Evolutionary conservation across 148 eudicot genomes (phyloP).

Genomic region (Cornus suecica): DNA sequence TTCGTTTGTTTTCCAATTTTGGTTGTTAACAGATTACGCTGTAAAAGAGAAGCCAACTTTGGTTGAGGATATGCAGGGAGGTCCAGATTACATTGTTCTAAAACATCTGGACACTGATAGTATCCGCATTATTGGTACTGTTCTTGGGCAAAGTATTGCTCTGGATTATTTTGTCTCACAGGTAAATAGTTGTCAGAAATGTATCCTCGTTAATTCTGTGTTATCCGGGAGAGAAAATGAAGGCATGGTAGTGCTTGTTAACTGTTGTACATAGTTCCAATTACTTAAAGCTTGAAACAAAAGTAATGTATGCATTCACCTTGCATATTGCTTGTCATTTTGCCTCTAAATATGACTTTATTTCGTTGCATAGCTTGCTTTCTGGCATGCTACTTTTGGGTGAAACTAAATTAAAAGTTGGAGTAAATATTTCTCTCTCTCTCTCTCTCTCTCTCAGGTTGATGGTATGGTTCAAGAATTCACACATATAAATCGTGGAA

Average conservation of each 20-base stretch:
- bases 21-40: conserved; percentile 57
- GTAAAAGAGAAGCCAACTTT: conserved; percentile 77
- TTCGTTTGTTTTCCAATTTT: not conserved
- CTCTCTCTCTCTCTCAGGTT: conserved; percentile 45
- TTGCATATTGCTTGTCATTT: conserved; percentile 5
- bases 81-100: conserved; percentile 78
- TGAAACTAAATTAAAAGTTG: not conserved
- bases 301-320: not conserved
- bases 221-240: not conserved
- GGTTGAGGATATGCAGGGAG: conserved; percentile 85
- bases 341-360: not conserved
- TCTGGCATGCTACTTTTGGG: not conserved
- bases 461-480: conserved; percentile 92
- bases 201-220: not conserved
- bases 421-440: not conserved
- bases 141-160: conserved; percentile 96
- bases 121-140: conserved; percentile 86
- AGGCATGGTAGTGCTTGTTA: not conserved
- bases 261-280: not conserved
- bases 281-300: not conserved
- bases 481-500: conserved; percentile 79
- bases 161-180: conserved; percentile 88
- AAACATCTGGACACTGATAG: conserved; percentile 76
- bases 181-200: conserved; percentile 33
- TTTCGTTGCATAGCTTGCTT: not conserved